A percentile compares a stretch with the other conserved stretches of the same genome.
Conservation (phyloP, 345 rosid species). For the Hibiscus trionum region DNA sequence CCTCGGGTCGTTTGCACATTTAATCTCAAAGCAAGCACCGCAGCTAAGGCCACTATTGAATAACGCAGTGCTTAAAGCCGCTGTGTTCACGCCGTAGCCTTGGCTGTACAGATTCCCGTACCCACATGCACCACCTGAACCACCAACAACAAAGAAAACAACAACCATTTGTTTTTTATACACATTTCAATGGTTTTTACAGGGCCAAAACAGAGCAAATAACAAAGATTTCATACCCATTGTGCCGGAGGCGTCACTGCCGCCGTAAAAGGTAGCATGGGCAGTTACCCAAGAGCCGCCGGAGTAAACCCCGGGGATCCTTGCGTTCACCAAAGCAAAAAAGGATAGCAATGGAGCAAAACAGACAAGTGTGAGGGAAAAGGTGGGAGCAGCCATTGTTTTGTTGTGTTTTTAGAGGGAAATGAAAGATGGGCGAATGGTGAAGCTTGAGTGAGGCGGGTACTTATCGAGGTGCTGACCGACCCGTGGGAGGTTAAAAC, state of each 20-base stretch:
- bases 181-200: not conserved
- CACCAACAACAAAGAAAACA: not conserved
- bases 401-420: too few species aligned
- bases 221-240: slow-evolving; percentile 34
- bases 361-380: too few species aligned
- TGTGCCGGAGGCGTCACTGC: slow-evolving; percentile 61
- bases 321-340: not conserved
- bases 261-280: slow-evolving; percentile 74
- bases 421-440: too few species aligned
- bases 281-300: slow-evolving; percentile 17
- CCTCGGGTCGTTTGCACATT: slow-evolving; percentile 58
- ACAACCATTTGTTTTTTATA: not conserved
- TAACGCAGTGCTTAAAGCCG: slow-evolving; percentile 85
- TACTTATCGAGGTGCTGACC: too few species aligned
- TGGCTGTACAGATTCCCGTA: slow-evolving; percentile 92
- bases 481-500: too few species aligned
- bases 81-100: slow-evolving; percentile 93
- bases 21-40: slow-evolving; percentile 87
- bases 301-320: too few species aligned
- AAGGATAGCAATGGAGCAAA: not conserved
- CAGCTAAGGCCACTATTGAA: slow-evolving; percentile 89
- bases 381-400: too few species aligned
- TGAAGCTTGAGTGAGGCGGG: too few species aligned
- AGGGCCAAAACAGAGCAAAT: too few species aligned
- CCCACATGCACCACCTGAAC: slow-evolving; percentile 91